Evolutionary conservation across 345 rosid genomes (phyloP).

Genomic region (Eucalyptus sp.): DNA sequence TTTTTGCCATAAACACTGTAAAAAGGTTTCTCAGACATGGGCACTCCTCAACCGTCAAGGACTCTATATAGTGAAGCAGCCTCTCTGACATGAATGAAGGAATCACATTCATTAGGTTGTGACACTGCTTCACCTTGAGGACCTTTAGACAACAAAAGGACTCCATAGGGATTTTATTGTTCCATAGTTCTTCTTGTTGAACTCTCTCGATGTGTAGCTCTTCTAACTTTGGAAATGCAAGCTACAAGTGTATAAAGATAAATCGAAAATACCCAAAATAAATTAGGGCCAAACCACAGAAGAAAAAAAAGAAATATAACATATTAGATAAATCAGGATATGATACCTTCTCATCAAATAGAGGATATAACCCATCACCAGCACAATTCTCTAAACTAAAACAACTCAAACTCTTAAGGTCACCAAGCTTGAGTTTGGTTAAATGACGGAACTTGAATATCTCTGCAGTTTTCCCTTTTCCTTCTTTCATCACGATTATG

Average conservation of each 20-base stretch:
- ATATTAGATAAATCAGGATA: not conserved
- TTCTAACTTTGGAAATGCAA: not conserved
- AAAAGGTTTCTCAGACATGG: fast-evolving
- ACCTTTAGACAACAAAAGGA: fast-evolving
- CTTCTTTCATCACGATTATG: not conserved
- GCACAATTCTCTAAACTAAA: fast-evolving
- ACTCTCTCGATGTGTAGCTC: fast-evolving
- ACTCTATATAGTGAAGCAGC: fast-evolving
- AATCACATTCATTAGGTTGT: not conserved
- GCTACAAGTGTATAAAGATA: not conserved
- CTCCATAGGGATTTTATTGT: fast-evolving
- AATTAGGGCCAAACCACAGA: too few species aligned
- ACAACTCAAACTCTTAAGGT: not conserved
- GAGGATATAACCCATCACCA: not conserved
- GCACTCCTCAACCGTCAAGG: fast-evolving
- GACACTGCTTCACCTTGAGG: not conserved
- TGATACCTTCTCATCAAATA: not conserved
- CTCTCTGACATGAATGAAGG: fast-evolving
- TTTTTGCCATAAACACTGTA: fast-evolving
- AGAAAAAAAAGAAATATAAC: too few species aligned
- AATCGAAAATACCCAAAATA: too few species aligned
- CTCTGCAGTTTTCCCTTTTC: not conserved
- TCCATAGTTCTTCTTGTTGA: not conserved
- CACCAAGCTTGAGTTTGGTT: not conserved
- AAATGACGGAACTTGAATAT: fast-evolving